A percentile compares a stretch with the other conserved stretches of the same genome.
phyloP scores from a whole-genome alignment of 345 rosid genomes.

The Noccaea caerulescens region DNA sequence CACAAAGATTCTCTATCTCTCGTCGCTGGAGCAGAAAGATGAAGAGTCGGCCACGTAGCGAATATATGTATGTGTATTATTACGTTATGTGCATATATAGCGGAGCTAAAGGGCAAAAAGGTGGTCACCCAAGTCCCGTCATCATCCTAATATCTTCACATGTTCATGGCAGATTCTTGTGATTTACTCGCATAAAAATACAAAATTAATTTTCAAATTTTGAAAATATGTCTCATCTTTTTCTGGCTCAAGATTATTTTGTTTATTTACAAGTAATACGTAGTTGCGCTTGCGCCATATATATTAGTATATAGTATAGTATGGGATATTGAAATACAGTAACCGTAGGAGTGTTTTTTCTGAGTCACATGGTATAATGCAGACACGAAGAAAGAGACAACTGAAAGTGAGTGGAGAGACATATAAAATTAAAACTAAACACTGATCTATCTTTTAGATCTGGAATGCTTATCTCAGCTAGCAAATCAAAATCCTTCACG shows the following conservation, averaged over 20 bases:
- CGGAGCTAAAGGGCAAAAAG: slow-evolving; percentile 13
- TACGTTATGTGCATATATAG: neutral
- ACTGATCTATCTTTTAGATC: neutral
- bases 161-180: slow-evolving; percentile 29
- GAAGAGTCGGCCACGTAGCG: slow-evolving; percentile 23
- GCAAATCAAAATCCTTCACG: slow-evolving; percentile 32
- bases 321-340: neutral
- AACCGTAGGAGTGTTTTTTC: slow-evolving; percentile 34
- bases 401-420: slow-evolving; percentile 8
- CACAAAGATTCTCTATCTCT: slow-evolving; percentile 33
- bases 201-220: neutral
- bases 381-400: slow-evolving; percentile 32
- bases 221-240: neutral
- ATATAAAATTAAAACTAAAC: neutral
- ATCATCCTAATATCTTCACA: slow-evolving; percentile 19
- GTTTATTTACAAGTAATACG: neutral
- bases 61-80: neutral
- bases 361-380: slow-evolving; percentile 36
- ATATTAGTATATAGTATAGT: neutral
- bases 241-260: neutral
- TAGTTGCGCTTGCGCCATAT: too few species aligned
- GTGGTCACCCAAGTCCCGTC: slow-evolving; percentile 30
- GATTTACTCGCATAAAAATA: neutral
- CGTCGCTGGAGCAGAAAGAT: slow-evolving; percentile 12
- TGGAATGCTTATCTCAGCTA: slow-evolving; percentile 25